Base-by-base conservation (phyloP, 2,329 filamentous ascomycete species). In the Myriosclerotinia duriaeana region DNA sequence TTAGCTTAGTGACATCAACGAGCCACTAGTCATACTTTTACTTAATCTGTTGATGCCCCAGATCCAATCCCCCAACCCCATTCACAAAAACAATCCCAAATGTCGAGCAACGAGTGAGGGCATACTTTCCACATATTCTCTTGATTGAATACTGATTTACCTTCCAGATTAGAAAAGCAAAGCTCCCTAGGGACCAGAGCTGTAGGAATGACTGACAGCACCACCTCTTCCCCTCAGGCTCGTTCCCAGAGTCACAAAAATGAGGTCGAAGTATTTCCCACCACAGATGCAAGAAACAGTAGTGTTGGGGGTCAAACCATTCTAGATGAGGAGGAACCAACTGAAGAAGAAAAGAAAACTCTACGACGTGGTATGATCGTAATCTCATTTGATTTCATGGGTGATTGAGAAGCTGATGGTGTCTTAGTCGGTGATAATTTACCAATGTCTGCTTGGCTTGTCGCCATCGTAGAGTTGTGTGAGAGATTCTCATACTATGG, bases 401-500 rank as follows among this genome's bases (percentile, higher is more conserved):
- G n/a, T 8, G 44, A 22, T 58, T 22, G 14, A 26, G 14, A 38
- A 50, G 34, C 53, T 65, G 34, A 65, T 12, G 6, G 11, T 50
- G 7, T 22, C n/a, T 15, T 42, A 65, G 63, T 65, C 48, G 63
- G 63, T 14, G 63, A 65, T n/a, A 58, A 15, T 59, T 48, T 65
- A 20, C 63, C 63, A 22, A 65, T 38, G 30, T 46, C 63, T n/a
- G 63, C 63, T 38, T 65, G 63, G 63, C 53, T 65, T 30, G 63
- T 65, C 34, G 63, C 63, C 4, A 59, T 59, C 6, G 63, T 65
- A 8, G 63, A 65, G 15, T 38, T 66, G 6, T 65, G 63, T 50
- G 63, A 65, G 34, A 50, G 63, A 20, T 88, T 88, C 73, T 84
- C 84, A 6, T 89, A 86, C 78, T 89, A 88, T 72, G 87, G 87